Evolutionary conservation across 2,329 filamentous ascomycete genomes (phyloP), one percentile per base, ranked within the genome.

Genomic region (Calonectria henricotiae): DNA sequence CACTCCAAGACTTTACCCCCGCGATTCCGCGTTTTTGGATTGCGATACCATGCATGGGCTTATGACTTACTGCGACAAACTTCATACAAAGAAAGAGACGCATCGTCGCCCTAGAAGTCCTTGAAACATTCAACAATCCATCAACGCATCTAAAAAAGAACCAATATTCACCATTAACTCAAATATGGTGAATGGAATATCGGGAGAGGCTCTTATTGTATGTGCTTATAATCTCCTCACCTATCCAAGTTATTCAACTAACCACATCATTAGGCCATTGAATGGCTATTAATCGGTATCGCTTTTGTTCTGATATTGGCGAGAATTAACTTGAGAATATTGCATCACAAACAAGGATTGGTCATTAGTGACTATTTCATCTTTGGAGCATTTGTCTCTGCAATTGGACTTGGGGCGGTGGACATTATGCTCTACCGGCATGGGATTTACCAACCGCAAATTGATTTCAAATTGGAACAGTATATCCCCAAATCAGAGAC

Each of bases 331-430:
- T 32, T 65, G 15, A 47, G 62, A 55, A 12, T 65, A 6, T 55
- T 20, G 6, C 62, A 65, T 20, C 62, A 55, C 6, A 39, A 49
- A 17, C 35, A 25, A 30, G 27, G 37, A 7, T 12, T 65, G 8
- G 35, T 65, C n/a, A 1, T 44, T 23, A 55, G 62, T 17, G 62
- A 65, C 30, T 39, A 20, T 13, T 65, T 65, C 37, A 65, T 65
- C 20, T 41, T 65, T 2, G 62, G 46, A 4, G 23, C 62, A 5
- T 65, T 65, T 15, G 62, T 37, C 11, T 35, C 62, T 17, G 62
- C 32, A 1, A 20, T 65, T 5, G 25, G 46, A 23, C 15, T 55
- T n/a, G 41, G 41, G 8, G 49, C 23, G 1, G 17, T 30, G 13
- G 62, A 65, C 25, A 55, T 55, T 23, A 12, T 35, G 8, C 17